These are phyloP conservation scores for Geotrichum klebahnii DNA, from an alignment of 1,139 yeast genomes.

Conservation along the genomic window DNA sequence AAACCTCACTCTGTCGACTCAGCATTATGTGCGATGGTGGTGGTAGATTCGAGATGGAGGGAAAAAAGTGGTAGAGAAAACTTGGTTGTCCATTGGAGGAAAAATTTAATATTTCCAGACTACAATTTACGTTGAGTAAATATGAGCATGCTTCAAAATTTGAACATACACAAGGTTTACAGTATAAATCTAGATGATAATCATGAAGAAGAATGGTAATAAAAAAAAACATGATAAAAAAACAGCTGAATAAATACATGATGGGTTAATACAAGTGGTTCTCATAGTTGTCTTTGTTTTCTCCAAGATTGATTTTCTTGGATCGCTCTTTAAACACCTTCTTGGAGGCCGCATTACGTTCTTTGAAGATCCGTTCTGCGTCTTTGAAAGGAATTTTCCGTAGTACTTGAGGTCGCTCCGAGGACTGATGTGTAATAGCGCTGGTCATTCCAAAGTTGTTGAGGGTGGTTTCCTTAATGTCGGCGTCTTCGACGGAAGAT, in stretches of 20 bases:
- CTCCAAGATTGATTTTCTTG: slow-evolving; percentile 15
- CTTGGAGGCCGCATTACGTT: slow-evolving; percentile 1
- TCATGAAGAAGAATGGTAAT: no score
- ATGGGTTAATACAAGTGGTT: slow-evolving; percentile 16
- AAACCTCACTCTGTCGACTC: slow-evolving; percentile 8
- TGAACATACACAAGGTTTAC: no score
- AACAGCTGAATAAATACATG: slow-evolving; percentile 6
- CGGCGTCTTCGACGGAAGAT: slow-evolving; percentile 15
- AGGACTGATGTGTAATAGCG: no score
- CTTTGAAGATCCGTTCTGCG: slow-evolving; percentile 18
- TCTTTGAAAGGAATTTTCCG: slow-evolving; percentile 21
- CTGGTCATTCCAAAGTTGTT: no score
- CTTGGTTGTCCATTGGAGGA: not conserved
- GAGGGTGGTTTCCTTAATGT: no score
- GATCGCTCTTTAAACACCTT: slow-evolving; percentile 12
- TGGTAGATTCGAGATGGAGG: not conserved
- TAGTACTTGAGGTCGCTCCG: slow-evolving; percentile 4
- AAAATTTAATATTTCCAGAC: no score
- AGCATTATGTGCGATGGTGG: slow-evolving; percentile 3
- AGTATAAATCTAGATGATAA: no score
- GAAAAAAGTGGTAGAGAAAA: not conserved
- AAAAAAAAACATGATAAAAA: no score
- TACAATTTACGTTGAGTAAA: no score
- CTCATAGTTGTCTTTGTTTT: slow-evolving; percentile 12
- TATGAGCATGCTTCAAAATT: no score